Base-by-base conservation (phyloP, 192 early-diverging fungal species). In the Coemansia sp. region DNA sequence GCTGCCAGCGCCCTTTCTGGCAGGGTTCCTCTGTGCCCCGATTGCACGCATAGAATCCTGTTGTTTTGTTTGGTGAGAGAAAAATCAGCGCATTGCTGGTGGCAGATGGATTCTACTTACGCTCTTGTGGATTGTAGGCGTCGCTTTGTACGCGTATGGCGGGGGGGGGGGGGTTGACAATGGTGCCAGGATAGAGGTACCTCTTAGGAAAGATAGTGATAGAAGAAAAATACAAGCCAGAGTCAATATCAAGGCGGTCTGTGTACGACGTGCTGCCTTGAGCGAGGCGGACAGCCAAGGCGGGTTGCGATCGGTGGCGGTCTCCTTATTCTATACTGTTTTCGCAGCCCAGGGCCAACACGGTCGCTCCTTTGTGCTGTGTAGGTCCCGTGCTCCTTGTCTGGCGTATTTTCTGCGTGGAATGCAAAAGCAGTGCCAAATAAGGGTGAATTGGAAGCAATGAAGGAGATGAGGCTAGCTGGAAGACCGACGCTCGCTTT, bases 1-100 rank as follows among this genome's bases (percentile, higher is more conserved):
- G 52, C 9, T 54, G 52, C 52, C 26, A 23, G 52, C 9, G 18
- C 3, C 49, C 15, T 18, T 26, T 8, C 26, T 54, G 7, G 52
- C 39, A 38, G 56, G 40, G 57, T n/a, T 59, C 57, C 39, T 23
- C 57, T 38, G 52, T 59, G 57, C 39, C 47, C 39, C 57, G 57
- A 59, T 59, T 59, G 57, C 57, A 41, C 57, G 57, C 57, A 59
- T 59, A 9, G 52, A 9, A 6, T 4, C 32, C 32, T 4, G 52
- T 26, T 23, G 21, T 3, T 26, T 53, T 54, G 52, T 54, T 54
- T 11, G 21, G 9, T 23, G 19, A 4, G 23, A 0, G 0, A 9
- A 15, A 54, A 9, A 54, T 12, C 23, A 23, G 10, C 26, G 19
- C 23, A 9, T 23, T 6, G 9, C 52, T 26, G 21, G 10, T 26